A percentile compares a stretch with the other conserved stretches of the same genome.
Conservation (phyloP, 192 early-diverging fungal species). For the Linnemannia elongata region DNA sequence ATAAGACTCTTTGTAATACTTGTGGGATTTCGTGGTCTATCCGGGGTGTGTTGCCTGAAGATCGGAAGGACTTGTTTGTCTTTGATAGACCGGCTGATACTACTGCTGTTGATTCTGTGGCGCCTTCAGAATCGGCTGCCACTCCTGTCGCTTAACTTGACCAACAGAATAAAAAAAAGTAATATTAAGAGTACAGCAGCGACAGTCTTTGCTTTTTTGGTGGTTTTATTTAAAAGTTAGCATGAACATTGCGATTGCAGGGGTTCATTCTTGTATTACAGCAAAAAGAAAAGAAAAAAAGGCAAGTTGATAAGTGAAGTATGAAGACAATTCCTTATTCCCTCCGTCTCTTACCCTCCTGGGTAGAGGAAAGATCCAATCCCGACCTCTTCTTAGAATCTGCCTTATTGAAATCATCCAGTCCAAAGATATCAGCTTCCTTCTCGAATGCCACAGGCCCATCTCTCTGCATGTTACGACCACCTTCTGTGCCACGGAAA, state of each 20-base stretch:
- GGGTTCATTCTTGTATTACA: not conserved
- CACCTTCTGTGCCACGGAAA: conserved; percentile 76
- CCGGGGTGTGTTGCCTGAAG: conserved; percentile 27
- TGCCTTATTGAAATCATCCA: conserved; percentile 80
- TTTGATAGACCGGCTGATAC: not conserved
- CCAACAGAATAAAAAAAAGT: not conserved
- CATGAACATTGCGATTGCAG: not conserved
- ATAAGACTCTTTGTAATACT: conserved; percentile 48
- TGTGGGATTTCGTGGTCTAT: conserved; percentile 48
- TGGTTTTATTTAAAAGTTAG: not conserved
- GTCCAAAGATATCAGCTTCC: conserved; percentile 92
- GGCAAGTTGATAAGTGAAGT: not conserved
- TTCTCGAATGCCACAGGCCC: conserved; percentile 97
- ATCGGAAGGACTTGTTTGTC: conserved; percentile 43
- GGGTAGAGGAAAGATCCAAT: conserved; percentile 20
- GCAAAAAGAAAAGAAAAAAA: conserved; percentile 5
- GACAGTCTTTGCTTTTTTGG: not conserved
- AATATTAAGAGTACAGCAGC: not conserved
- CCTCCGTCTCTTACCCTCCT: conserved; percentile 52
- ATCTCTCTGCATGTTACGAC: conserved; percentile 66
- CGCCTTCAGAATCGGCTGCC: not conserved
- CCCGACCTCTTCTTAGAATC: conserved; percentile 53
- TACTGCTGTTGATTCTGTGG: not conserved
- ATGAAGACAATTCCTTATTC: conserved; percentile 13
- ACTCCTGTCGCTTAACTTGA: not conserved